Evolutionary conservation across 2,329 filamentous ascomycete species (phyloP), one percentile per base, ranked within the genome.

Genomic region (Aspergillus pseudotamarii): DNA sequence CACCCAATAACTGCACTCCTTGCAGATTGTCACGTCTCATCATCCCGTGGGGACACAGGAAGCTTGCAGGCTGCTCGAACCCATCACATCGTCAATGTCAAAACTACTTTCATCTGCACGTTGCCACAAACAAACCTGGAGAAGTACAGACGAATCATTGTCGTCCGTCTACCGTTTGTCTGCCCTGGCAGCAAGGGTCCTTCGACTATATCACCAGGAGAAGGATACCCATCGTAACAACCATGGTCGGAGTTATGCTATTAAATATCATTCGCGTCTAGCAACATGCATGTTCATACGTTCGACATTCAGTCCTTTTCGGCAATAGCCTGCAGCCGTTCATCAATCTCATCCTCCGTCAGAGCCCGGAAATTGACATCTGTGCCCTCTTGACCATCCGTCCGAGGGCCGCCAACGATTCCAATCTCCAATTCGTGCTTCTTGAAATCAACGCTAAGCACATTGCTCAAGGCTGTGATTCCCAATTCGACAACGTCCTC

Each of bases 391-490:
- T 91, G 86, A 70, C 94, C 94, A 75, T 96, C 92, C 63, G 84
- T 81, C 73, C 88, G 87, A 62, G 94, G 94, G 34, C 93, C 94
- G 69, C 95, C 95, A 60, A 97, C 95, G 75, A 99, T 94, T 67
- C 95, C 95, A 81, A 99, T 92, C 83, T 99, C 95, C 78, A 99
- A 90, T 85, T 99, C 95, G 72, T 91, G 91, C 86, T 98, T 98
- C 88, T 99, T 99, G 86, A 99, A 99, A 80, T 99, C 95, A 80
- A 98, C 96, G 81, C 94, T 97, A 68, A 99, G 86, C 64, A 99
- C 94, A 41, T 92, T 96, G 87, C 94, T 97, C 79, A 99, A 83
- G 8, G 95, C 94, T 51, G 93, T 92, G 79, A 99, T 99, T 63
- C 92, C 95, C 73, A 98, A 86, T 85, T 99, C 95, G 57, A 99